Evolutionary conservation across 2,329 filamentous ascomycete genomes (phyloP), one percentile per base, ranked within the genome.

Genomic region (Trichoderma oligosporum): DNA sequence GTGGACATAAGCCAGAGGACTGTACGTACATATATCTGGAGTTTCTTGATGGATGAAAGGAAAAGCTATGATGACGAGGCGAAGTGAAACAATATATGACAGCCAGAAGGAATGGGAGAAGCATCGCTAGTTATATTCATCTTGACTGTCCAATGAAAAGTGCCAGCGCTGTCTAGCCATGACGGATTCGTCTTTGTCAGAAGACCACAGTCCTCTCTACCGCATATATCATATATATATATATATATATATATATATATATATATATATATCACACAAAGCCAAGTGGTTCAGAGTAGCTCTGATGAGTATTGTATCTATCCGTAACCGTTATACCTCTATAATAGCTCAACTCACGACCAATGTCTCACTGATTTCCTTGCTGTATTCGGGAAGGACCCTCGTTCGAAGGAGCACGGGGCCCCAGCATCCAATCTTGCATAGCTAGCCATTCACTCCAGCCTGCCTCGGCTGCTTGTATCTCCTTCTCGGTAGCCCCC

Each of bases 391-490:
- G 63, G 61, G 22, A 67, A 38, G 70, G 64, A 14, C 61, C 62
- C 24, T 66, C 65, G n/a, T 67, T 62, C 3, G 57, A 56, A 29
- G 87, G 88, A 29, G 87, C 86, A 60, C 89, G 78, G 1, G 89
- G 88, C 2, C 92, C 92, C n/a, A 97, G 77, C 91, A 96, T 96
- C 93, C 93, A 97, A 71, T 97, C 93, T 72, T 96, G 91, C 90
- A 97, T 95, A 11, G 90, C 90, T 29, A 97, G 76, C 93, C 93
- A 97, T 66, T 93, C 87, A 69, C 91, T 95, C 94, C 94, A 99
- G 59, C 81, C 85, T 61, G 82, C 81, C 74, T 97, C 93, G 0
- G 92, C 92, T 12, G 78, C 82, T 61, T 89, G 82, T 61, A 97
- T 89, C 74, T 97, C 94, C 20, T 84, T 82, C 66, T 93, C 85